Conservation (phyloP, 1,284 basidiomycete genomes). For the Puccinia polysora region DNA sequence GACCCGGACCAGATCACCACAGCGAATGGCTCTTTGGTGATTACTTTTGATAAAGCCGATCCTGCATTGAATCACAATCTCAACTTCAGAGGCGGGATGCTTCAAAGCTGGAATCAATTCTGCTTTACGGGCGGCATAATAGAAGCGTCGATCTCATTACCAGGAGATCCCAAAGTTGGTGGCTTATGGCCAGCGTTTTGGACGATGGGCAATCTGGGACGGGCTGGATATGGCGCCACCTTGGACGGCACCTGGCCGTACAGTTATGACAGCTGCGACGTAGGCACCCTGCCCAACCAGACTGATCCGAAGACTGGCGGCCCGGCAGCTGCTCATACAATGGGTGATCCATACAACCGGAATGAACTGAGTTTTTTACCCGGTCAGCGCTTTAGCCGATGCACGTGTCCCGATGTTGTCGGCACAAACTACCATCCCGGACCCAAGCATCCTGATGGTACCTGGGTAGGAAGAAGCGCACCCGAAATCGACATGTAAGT, state of each 20-base stretch:
- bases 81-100: slow-evolving; percentile 62
- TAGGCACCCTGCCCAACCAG: slow-evolving; percentile 79
- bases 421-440: slow-evolving; percentile 53
- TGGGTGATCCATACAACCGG: slow-evolving; percentile 47
- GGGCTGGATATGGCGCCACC: slow-evolving; percentile 74
- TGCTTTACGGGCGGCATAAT: slow-evolving; percentile 84
- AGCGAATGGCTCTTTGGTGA: slow-evolving; percentile 68
- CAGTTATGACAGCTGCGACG: slow-evolving; percentile 65
- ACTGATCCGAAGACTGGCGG: slow-evolving; percentile 54
- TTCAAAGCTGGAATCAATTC: slow-evolving; percentile 66
- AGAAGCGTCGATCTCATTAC: slow-evolving; percentile 67
- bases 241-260: slow-evolving; percentile 76
- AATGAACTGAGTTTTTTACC: slow-evolving; percentile 56
- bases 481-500: slow-evolving; percentile 53
- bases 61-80: slow-evolving; percentile 61
- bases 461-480: slow-evolving; percentile 50
- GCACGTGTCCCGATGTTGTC: slow-evolving; percentile 53
- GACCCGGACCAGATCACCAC: slow-evolving; percentile 78
- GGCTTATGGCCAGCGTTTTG: slow-evolving; percentile 75
- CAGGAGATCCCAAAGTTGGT: slow-evolving; percentile 58
- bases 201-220: slow-evolving; percentile 86
- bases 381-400: slow-evolving; percentile 55
- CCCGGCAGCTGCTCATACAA: slow-evolving; percentile 46
- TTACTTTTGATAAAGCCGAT: slow-evolving; percentile 63
- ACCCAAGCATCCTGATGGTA: slow-evolving; percentile 51